Conservation (phyloP, 257 asterid genomes). For the Rehmannia glutinosa region DNA sequence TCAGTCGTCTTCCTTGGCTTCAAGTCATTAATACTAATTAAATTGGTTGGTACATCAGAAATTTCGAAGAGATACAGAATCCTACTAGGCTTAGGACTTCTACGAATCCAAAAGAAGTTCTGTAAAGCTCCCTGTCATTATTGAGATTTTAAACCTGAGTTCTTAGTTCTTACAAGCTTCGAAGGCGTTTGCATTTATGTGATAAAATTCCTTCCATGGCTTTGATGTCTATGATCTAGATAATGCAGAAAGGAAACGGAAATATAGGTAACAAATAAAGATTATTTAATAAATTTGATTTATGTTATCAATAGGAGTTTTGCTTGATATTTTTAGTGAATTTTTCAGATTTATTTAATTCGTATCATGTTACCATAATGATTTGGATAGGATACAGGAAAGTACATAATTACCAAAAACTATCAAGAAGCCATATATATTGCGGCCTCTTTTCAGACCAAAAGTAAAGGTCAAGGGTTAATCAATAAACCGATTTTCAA, state of each 20-base stretch:
- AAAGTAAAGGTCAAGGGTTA: not conserved
- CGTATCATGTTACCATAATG: too few species aligned
- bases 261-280: too few species aligned
- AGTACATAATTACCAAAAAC: too few species aligned
- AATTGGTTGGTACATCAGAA: not conserved
- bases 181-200: not conserved
- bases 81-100: not conserved
- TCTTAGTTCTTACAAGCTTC: not conserved
- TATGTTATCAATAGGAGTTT: too few species aligned
- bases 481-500: too few species aligned
- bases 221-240: not conserved
- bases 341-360: too few species aligned
- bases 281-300: too few species aligned
- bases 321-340: too few species aligned
- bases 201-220: not conserved
- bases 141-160: not conserved
- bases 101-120: not conserved
- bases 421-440: too few species aligned
- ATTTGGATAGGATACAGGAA: too few species aligned
- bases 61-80: not conserved
- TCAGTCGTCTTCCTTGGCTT: not conserved
- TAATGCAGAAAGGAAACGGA: not conserved
- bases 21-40: not conserved
- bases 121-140: not conserved
- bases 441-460: too few species aligned